Evolutionary conservation across 2,329 filamentous ascomycete genomes (phyloP), one percentile per base, ranked within the genome.

Genomic region (Aaosphaeria pasadenensis): DNA sequence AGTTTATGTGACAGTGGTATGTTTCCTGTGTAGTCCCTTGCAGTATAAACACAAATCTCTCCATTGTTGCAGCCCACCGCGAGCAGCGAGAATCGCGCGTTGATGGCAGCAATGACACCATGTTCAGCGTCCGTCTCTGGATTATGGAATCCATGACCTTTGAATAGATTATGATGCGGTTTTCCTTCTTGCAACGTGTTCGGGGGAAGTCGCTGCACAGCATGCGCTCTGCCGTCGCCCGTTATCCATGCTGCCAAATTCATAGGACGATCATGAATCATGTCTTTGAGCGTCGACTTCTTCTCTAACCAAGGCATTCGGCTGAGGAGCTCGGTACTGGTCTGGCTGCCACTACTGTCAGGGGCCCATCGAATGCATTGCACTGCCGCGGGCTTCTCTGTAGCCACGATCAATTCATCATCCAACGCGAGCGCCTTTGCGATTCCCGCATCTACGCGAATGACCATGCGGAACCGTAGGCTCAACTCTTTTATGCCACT

Each of bases 351-450:
- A 32, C 79, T 82, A 55, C 80, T 86, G 66, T 96, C 91, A 1
- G 91, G 88, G 0, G 87, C 88, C 94, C 94, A 99, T 49, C 88
- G 84, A 58, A 99, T 97, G 71, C 91, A 96, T 70, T 99, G 94
- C 11, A 97, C 84, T n/a, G 94, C 92, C 0, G 91, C 86, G 4
- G 94, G 94, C 63, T 94, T 96, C 48, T 84, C 79, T 0, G 94
- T 99, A 4, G 94, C 89, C 45, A 99, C 91, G 24, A 97, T 79
- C 38, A 99, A 77, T 69, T 97, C 94, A 47, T 96, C 89, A 56
- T 97, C 94, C 24, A 97, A 79, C 2, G 94, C 92, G 46, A 97
- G 74, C 7, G 89, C 90, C 61, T 86, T 89, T 57, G 86, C 85
- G 59, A 99, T 96, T 2, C 94, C 94, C 3, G 94, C 94, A 71